Evolutionary conservation across 495 filamentous ascomycete genomes (phyloP).

Genomic region (Annulohypoxylon nitens): DNA sequence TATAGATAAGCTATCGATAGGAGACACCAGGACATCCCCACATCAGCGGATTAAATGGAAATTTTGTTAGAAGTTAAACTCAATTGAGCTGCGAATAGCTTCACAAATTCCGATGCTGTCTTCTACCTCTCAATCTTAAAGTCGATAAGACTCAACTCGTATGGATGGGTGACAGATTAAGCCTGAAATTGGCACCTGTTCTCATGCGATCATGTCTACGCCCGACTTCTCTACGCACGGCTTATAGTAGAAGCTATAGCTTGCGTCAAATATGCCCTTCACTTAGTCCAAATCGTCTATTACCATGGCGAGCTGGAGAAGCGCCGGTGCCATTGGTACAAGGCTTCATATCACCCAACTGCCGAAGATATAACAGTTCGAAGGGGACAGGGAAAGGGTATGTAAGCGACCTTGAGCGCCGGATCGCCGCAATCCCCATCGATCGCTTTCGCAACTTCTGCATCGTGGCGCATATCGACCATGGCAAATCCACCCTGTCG

Average conservation of each 20-base stretch:
- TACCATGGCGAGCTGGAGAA: constrained; percentile 30
- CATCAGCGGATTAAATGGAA: constrained; percentile 2
- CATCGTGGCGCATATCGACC: constrained; percentile 98
- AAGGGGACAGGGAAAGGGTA: constrained; percentile 22
- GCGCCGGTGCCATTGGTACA: no score
- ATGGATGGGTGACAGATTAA: constrained; percentile 51
- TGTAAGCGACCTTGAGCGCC: constrained; percentile 73
- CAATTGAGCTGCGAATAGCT: constrained; percentile 21
- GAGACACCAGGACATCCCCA: constrained; percentile 11
- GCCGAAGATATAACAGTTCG: constrained; percentile 35
- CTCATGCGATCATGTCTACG: constrained; percentile 56
- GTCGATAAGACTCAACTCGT: constrained; percentile 34
- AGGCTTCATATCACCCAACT: neutral
- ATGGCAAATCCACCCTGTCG: constrained; percentile 95
- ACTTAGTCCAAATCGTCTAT: neutral
- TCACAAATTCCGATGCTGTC: constrained; percentile 21
- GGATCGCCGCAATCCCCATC: constrained; percentile 90
- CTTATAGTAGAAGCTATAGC: constrained; percentile 51
- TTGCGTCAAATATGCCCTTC: constrained; percentile 25
- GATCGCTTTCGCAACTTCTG: constrained; percentile 96
- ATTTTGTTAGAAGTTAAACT: neutral
- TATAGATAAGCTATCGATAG: constrained; percentile 28
- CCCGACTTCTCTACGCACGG: constrained; percentile 56
- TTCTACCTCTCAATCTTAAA: constrained; percentile 11
- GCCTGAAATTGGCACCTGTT: constrained; percentile 30